phyloP scores from a whole-genome alignment of 2,329 filamentous ascomycete species.

The Botrytis cinerea region DNA sequence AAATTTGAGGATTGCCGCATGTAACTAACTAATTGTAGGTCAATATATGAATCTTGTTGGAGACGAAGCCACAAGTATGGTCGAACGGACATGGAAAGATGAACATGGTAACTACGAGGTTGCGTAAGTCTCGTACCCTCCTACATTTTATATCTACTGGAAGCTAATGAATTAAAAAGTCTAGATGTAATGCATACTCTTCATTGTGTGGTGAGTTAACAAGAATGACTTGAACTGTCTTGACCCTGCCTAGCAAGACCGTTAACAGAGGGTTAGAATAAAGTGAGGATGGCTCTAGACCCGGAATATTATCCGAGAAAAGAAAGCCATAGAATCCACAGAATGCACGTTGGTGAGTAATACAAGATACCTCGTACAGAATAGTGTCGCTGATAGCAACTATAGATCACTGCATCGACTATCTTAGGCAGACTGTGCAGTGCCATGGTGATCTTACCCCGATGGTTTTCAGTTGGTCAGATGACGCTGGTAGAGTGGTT shows the following conservation, averaged over 20 bases:
- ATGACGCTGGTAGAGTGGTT: neutral
- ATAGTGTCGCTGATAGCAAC: neutral
- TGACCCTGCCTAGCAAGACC: neutral
- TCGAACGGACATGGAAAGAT: neutral
- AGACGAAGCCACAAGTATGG: neutral
- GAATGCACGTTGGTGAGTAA: neutral
- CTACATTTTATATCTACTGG: neutral
- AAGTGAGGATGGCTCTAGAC: neutral
- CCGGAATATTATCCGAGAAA: neutral
- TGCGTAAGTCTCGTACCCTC: neutral
- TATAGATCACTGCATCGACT: neutral
- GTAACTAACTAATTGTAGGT: neutral
- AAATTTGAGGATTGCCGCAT: neutral
- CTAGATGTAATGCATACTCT: neutral
- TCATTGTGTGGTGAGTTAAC: neutral
- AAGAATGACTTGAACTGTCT: neutral
- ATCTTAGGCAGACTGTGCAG: neutral
- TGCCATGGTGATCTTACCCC: neutral
- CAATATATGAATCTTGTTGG: neutral
- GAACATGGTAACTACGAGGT: neutral
- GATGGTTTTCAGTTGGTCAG: neutral
- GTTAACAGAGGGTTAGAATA: neutral
- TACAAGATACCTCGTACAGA: neutral
- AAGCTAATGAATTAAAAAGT: neutral
- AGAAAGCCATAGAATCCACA: neutral